Conservation (phyloP, 2,329 filamentous ascomycete genomes). For the Cordyceps cicadae region DNA sequence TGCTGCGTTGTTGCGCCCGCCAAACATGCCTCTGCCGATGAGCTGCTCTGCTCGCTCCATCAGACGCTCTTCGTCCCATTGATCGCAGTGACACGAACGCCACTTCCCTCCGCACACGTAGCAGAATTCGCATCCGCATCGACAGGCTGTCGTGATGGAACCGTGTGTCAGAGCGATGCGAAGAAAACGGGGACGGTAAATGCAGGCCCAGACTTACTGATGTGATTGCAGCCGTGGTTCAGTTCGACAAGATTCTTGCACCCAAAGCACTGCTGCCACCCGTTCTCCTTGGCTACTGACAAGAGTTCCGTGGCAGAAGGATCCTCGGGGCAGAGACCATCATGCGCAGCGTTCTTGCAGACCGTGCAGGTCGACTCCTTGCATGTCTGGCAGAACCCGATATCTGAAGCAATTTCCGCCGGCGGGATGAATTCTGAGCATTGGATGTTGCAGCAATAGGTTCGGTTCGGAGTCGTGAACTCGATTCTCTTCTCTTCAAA, state of each 20-base stretch:
- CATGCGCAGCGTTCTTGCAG: neutral
- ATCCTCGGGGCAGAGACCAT: slow-evolving; percentile 34
- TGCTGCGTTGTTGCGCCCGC: neutral
- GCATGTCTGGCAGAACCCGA: neutral
- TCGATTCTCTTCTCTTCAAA: neutral
- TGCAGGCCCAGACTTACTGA: slow-evolving; percentile 34
- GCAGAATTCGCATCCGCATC: slow-evolving; percentile 22
- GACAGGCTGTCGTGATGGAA: slow-evolving; percentile 26
- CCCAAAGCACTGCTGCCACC: slow-evolving; percentile 40
- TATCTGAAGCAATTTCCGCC: neutral
- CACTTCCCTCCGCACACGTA: slow-evolving; percentile 34
- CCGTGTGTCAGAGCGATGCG: neutral
- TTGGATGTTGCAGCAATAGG: neutral
- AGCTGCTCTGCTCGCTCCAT: neutral
- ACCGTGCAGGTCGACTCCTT: neutral
- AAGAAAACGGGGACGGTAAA: neutral
- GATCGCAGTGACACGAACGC: slow-evolving; percentile 28
- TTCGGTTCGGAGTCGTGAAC: neutral
- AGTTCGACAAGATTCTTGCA: slow-evolving; percentile 42
- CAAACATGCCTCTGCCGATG: neutral
- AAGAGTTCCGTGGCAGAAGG: slow-evolving; percentile 29
- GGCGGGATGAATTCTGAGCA: neutral
- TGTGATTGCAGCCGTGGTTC: slow-evolving; percentile 42
- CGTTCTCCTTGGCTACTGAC: slow-evolving; percentile 27
- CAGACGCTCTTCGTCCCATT: slow-evolving; percentile 27